Percentiles rank a stretch among this genome's conserved stretches.
Conservation (phyloP, 139 green algal genomes). For the Volvox reticuliferus region DNA sequence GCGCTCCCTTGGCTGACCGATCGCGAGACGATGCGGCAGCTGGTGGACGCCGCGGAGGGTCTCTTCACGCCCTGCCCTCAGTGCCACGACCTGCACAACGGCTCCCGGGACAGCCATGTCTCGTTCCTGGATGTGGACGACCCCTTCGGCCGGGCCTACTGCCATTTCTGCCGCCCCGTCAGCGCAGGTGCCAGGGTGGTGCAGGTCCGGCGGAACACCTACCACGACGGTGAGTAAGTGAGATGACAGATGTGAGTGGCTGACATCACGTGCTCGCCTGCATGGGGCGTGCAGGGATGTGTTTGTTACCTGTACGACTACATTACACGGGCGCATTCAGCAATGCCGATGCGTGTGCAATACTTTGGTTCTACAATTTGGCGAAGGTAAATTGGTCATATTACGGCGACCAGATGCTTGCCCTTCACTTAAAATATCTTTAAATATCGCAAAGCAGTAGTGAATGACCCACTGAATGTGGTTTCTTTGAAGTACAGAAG, state of each 20-base stretch:
- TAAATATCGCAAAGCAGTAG: too few relatives aligned
- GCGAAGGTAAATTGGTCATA: too few relatives aligned
- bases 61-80: conserved; percentile 49
- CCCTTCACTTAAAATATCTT: too few relatives aligned
- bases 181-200: conserved; percentile 8
- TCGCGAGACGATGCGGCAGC: not conserved
- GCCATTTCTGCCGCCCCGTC: conserved; percentile 39
- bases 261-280: not conserved
- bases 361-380: too few relatives aligned
- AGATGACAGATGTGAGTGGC: too few relatives aligned
- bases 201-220: conserved; percentile 78
- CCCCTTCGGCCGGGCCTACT: conserved; percentile 1
- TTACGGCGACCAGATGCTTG: too few relatives aligned
- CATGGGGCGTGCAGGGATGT: too few relatives aligned
- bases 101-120: conserved; percentile 28
- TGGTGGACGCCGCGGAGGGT: not conserved
- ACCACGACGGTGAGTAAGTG: conserved; percentile 75
- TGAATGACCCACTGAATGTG: too few relatives aligned
- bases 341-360: too few relatives aligned
- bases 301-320: too few relatives aligned
- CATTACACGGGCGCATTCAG: too few relatives aligned
- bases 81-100: not conserved
- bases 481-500: too few relatives aligned
- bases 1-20: not conserved
- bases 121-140: conserved; percentile 41